Evolutionary conservation across 345 rosid species (phyloP).

Genomic region (Alliaria petiolata): DNA sequence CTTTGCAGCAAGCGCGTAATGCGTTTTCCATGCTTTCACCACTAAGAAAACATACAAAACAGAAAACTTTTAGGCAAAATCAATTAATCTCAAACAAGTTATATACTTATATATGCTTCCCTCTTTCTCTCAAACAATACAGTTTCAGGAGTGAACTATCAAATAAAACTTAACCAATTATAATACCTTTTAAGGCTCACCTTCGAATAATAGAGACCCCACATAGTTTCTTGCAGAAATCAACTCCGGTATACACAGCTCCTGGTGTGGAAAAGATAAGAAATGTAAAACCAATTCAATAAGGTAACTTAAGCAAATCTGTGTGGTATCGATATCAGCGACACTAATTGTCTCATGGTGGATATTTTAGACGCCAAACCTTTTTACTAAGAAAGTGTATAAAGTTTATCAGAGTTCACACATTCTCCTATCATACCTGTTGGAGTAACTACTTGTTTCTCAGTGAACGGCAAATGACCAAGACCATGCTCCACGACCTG

Average conservation of each 20-base stretch:
- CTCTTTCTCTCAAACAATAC: no score
- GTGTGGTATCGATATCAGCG: background rate
- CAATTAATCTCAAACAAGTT: background rate
- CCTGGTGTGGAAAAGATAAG: no score
- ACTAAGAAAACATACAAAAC: conserved; percentile 36
- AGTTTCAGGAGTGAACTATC: no score
- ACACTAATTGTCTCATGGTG: no score
- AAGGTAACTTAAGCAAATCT: background rate
- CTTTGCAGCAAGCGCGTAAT: conserved; percentile 94
- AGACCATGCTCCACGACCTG: conserved; percentile 99
- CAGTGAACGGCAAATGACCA: conserved; percentile 94
- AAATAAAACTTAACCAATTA: background rate
- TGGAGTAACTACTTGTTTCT: conserved; percentile 94
- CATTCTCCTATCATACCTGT: conserved; percentile 50
- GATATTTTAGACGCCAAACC: background rate
- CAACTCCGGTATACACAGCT: conserved; percentile 85
- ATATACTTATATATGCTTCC: no score
- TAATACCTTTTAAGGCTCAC: conserved; percentile 64
- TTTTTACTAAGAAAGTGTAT: background rate
- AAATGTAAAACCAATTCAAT: background rate
- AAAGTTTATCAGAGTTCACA: background rate
- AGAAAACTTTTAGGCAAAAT: conserved; percentile 8
- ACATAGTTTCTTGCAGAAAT: conserved; percentile 95
- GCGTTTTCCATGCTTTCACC: conserved; percentile 99
- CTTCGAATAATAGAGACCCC: conserved; percentile 96